These are phyloP conservation scores for Alternaria consortialis DNA, from an alignment of 2,329 filamentous ascomycete species.

Conservation along the genomic window DNA sequence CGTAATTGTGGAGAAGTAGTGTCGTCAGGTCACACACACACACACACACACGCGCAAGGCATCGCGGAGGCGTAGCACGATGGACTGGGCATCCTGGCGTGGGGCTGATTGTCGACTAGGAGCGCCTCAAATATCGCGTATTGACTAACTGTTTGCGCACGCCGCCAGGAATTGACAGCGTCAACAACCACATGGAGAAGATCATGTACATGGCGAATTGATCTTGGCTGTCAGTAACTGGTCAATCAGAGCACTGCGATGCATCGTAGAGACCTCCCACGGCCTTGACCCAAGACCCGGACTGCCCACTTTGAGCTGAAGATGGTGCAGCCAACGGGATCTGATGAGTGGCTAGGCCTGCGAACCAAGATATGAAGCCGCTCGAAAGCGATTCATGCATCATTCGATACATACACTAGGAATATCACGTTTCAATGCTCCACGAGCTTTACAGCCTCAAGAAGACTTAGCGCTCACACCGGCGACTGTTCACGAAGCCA, in stretches of 20 bases:
- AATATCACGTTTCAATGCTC: slow-evolving; percentile 36
- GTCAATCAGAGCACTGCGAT: slow-evolving; percentile 34
- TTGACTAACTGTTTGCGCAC: slow-evolving; percentile 34
- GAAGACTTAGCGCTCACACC: slow-evolving; percentile 45
- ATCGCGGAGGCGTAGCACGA: slow-evolving; percentile 31
- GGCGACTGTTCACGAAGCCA: slow-evolving; percentile 43
- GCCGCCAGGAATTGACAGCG: slow-evolving; percentile 41
- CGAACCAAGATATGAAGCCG: slow-evolving; percentile 28
- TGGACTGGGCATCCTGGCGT: slow-evolving; percentile 31
- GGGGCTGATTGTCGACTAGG: slow-evolving; percentile 40
- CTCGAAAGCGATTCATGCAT: slow-evolving; percentile 37
- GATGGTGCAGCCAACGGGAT: slow-evolving; percentile 38
- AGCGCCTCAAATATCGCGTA: slow-evolving; percentile 37
- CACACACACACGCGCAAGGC: slow-evolving; percentile 31
- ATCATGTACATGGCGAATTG: slow-evolving; percentile 26
- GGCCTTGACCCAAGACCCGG: slow-evolving; percentile 16
- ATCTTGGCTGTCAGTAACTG: slow-evolving; percentile 32
- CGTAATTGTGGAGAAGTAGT: slow-evolving; percentile 9
- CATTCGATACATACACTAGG: slow-evolving; percentile 30
- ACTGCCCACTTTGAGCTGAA: slow-evolving; percentile 31
- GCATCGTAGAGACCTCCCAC: slow-evolving; percentile 22
- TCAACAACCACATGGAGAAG: slow-evolving; percentile 38
- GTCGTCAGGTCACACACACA: slow-evolving; percentile 29
- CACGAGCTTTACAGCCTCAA: slow-evolving; percentile 40
- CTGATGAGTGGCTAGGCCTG: slow-evolving; percentile 24